Evolutionary conservation across 176 grass and related monocot species (phyloP).

Genomic region (Typha latifolia): DNA sequence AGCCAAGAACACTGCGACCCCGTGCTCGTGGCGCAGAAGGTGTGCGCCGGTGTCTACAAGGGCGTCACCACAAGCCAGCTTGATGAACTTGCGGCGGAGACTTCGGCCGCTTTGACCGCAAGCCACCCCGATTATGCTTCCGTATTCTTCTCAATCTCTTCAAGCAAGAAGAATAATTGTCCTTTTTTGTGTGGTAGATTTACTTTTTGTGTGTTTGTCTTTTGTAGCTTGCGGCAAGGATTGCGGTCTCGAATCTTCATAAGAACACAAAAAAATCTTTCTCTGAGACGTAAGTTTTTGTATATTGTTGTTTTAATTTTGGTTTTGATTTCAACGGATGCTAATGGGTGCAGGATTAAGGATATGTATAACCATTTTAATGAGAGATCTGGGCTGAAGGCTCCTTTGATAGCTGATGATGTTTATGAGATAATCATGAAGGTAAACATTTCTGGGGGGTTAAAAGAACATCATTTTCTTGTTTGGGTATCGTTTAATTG

Average conservation of each 20-base stretch:
- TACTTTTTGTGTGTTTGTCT: neutral
- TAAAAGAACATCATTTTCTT: neutral
- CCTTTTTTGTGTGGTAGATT: no score
- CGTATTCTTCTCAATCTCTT: conserved; percentile 20
- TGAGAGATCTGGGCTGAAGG: conserved; percentile 61
- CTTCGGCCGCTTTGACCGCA: conserved; percentile 70
- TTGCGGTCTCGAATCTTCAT: conserved; percentile 87
- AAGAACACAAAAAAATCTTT: conserved; percentile 96
- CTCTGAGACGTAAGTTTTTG: conserved; percentile 66
- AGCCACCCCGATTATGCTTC: conserved; percentile 90
- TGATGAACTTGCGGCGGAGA: conserved; percentile 94
- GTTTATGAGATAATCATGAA: conserved; percentile 90
- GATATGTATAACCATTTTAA: conserved; percentile 63
- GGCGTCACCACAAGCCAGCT: conserved; percentile 95
- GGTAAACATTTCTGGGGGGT: conserved; percentile 23
- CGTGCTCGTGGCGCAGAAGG: conserved; percentile 87
- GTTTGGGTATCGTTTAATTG: neutral
- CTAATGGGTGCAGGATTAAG: conserved; percentile 58
- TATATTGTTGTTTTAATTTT: neutral
- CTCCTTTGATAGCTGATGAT: conserved; percentile 82
- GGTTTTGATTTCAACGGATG: neutral
- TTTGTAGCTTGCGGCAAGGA: conserved; percentile 79
- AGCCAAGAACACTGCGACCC: conserved; percentile 98
- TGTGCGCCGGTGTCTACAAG: conserved; percentile 86
- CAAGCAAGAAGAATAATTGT: neutral